Conservation (phyloP, 306 rosid species). For the Fragaria vesca region DNA sequence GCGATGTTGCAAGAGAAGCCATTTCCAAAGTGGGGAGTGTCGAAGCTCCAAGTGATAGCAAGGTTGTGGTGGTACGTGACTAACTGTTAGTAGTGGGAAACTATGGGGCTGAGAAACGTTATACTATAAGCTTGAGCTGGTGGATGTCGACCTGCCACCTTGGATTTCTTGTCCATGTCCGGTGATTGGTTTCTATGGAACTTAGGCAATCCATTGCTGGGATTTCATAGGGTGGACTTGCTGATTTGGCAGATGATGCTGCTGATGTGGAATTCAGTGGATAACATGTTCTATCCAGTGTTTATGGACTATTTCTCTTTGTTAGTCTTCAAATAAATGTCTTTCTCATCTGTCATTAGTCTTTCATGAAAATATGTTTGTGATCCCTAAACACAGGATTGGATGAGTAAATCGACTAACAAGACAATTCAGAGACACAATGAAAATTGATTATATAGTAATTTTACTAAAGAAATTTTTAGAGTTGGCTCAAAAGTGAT, state of each 20-base stretch:
- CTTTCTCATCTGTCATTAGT: not conserved
- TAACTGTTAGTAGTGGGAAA: constrained; percentile 3
- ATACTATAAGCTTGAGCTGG: constrained; percentile 62
- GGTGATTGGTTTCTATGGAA: constrained; percentile 48
- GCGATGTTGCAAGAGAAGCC: constrained; percentile 76
- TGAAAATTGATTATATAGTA: not conserved
- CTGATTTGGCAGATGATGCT: constrained; percentile 55
- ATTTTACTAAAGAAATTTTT: too few species aligned
- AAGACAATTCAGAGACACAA: not conserved
- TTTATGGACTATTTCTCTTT: not conserved
- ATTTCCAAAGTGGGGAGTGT: constrained; percentile 22
- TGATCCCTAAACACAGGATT: not conserved
- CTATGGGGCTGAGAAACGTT: constrained; percentile 12
- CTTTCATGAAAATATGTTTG: not conserved
- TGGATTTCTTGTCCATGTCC: constrained; percentile 39
- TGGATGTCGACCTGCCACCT: constrained; percentile 83
- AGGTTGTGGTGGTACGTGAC: constrained; percentile 13
- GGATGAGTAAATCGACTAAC: not conserved
- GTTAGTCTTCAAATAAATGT: not conserved
- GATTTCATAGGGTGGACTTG: constrained; percentile 52
- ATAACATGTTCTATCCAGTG: constrained; percentile 65
- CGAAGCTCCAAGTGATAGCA: constrained; percentile 9
- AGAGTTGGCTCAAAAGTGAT: too few species aligned
- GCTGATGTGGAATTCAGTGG: constrained; percentile 52
- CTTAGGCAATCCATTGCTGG: constrained; percentile 59